Evolutionary conservation across 2,329 filamentous ascomycete genomes (phyloP), one percentile per base, ranked within the genome.

Genomic region (Clonostachys chloroleuca): DNA sequence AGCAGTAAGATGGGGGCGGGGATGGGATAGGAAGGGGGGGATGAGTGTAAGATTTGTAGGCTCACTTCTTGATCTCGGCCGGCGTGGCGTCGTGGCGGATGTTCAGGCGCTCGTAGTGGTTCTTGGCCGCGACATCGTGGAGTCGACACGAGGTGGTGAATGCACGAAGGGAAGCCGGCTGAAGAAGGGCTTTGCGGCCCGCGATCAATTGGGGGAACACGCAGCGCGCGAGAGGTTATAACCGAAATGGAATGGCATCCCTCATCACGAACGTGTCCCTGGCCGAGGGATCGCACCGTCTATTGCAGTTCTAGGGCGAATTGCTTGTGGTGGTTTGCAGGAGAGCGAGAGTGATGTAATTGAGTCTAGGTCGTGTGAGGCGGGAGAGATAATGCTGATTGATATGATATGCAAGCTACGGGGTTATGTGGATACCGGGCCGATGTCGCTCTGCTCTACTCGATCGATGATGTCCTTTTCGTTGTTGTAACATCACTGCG

Each of bases 101-200:
- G 40, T 85, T 80, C 45, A 99, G 78, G 39, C 85, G 83, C 58
- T 92, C 87, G 67, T 99, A 99, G 70, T 95, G 87, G 51, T 84
- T 90, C 56, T 62, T 72, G 47, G 60, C 30, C 67, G 57, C 36
- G 36, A 8, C 17, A n/a, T 18, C 17, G 36, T n/a, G 36, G 12
- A n/a, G 17, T n/a, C 36, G 36, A 39, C 14, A 39, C 36, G 51
- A 55, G 56, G 52, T 63, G 40, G 33, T 47, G 50, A 33, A 47
- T 43, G 37, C 42, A 20, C 46, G 44, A 18, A 17, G 14, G 16
- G n/a, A 42, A 43, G 14, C 9, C 33, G 46, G 7, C 36, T 18
- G 36, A 5, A 18, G 36, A 5, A 18, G 36, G 20, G 40, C 40
- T n/a, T 14, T 20, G 42, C 52, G 48, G 54, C 20, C 44, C 40